phyloP scores from a whole-genome alignment of 176 grass and related monocot genomes.

The Raddia distichophylla region DNA sequence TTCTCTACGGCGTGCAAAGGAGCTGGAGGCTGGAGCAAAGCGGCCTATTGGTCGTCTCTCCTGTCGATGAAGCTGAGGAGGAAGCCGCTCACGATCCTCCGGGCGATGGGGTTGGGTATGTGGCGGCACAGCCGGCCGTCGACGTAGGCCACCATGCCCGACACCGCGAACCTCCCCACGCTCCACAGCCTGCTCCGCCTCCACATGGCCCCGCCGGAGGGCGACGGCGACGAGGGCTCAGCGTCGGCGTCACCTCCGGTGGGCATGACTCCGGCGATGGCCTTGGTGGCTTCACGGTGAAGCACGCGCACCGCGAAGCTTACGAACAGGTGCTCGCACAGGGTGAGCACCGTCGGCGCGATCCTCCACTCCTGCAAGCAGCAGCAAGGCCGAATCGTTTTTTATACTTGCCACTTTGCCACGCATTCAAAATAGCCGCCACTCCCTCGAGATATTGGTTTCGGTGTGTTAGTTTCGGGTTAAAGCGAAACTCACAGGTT shows the following conservation, averaged over 20 bases:
- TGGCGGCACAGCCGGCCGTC: constrained; percentile 78
- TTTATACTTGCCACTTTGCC: neutral
- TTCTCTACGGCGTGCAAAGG: neutral
- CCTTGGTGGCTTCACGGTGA: constrained; percentile 61
- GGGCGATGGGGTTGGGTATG: constrained; percentile 79
- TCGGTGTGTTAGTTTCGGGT: too few species aligned
- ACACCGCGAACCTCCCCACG: constrained; percentile 59
- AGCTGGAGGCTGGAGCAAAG: neutral
- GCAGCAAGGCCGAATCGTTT: neutral
- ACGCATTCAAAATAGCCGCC: too few species aligned
- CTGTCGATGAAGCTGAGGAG: constrained; percentile 77
- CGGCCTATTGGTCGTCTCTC: constrained; percentile 43
- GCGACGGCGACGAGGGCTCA: neutral
- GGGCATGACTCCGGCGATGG: constrained; percentile 28
- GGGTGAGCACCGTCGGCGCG: constrained; percentile 68
- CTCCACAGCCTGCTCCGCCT: constrained; percentile 55
- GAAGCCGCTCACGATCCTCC: constrained; percentile 83
- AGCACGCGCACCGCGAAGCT: constrained; percentile 69
- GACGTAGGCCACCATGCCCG: constrained; percentile 70
- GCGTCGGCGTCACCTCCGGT: constrained; percentile 11
- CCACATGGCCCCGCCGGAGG: constrained; percentile 8
- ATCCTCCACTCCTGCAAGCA: constrained; percentile 77
- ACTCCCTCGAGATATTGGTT: too few species aligned
- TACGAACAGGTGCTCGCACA: constrained; percentile 84
- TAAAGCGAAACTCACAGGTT: constrained; percentile 54